Conservation (phyloP, 805 yeast species). For the Middelhovenomyces tepae region DNA sequence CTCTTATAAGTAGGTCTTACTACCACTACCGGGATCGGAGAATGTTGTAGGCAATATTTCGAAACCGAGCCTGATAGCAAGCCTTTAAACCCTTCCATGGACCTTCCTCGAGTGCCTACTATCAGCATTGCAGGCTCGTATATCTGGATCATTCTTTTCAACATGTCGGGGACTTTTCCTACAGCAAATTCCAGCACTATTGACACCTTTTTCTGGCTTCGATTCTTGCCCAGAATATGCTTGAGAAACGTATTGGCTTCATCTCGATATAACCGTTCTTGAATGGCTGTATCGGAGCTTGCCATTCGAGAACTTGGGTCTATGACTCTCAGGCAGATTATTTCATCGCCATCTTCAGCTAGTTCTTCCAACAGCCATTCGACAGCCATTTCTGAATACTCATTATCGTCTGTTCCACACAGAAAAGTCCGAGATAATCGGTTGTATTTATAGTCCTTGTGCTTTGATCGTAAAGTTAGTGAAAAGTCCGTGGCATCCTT, state of each 20-base stretch:
- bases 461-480: conserved; percentile 34
- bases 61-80: conserved; percentile 39
- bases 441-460: conserved; percentile 28
- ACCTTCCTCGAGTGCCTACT: conserved; percentile 38
- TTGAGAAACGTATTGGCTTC: conserved; percentile 30
- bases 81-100: conserved; percentile 33
- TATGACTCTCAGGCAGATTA: conserved; percentile 37
- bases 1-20: conserved; percentile 34
- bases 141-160: conserved; percentile 34
- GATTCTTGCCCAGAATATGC: conserved; percentile 28
- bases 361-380: conserved; percentile 39
- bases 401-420: conserved; percentile 37
- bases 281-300: conserved; percentile 15
- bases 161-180: conserved; percentile 36
- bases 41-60: conserved; percentile 39
- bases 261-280: conserved; percentile 23
- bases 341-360: conserved; percentile 37
- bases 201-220: conserved; percentile 31
- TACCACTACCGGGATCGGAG: conserved; percentile 39
- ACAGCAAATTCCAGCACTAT: conserved; percentile 36
- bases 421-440: conserved; percentile 36
- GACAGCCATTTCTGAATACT: conserved; percentile 35
- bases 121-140: conserved; percentile 39
- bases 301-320: conserved; percentile 25
- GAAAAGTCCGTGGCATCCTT: conserved; percentile 27